Evolutionary conservation across 495 filamentous ascomycete species (phyloP).

Genomic region (Trichoderma parareesei): DNA sequence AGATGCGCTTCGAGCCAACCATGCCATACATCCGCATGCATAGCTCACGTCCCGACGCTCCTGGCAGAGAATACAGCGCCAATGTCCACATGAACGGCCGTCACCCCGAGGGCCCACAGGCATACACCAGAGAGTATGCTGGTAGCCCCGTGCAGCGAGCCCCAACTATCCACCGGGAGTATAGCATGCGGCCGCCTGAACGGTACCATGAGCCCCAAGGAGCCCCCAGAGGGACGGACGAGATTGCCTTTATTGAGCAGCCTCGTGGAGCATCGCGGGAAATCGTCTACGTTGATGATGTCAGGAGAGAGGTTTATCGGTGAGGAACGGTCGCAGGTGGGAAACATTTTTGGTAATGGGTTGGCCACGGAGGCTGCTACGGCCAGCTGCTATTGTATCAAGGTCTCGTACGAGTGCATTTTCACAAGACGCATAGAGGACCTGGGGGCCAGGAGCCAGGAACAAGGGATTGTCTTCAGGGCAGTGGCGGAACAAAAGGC

Average conservation of each 20-base stretch:
- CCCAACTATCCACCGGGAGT: constrained; percentile 18
- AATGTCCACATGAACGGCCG: constrained; percentile 18
- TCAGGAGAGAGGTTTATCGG: constrained; percentile 29
- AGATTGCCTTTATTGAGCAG: constrained; percentile 40
- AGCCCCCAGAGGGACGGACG: constrained; percentile 26
- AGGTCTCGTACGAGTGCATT: not conserved
- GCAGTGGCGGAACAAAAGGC: not conserved
- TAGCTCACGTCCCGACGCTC: constrained; percentile 39
- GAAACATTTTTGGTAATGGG: not conserved
- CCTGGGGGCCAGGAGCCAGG: not conserved
- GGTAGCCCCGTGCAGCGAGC: constrained; percentile 26
- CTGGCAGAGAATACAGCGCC: constrained; percentile 20
- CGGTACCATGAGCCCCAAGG: constrained; percentile 30
- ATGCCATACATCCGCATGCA: constrained; percentile 37
- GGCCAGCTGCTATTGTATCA: not conserved
- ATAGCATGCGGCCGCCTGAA: not conserved
- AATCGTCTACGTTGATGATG: constrained; percentile 28
- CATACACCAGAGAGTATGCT: constrained; percentile 27
- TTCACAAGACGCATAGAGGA: not conserved
- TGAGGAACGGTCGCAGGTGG: constrained; percentile 7
- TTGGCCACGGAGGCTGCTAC: not conserved
- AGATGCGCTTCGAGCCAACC: constrained; percentile 25
- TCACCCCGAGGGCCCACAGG: constrained; percentile 14
- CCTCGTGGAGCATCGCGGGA: constrained; percentile 29
- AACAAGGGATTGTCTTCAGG: not conserved